phyloP scores from a whole-genome alignment of 176 grass and related monocot species.

The Pontederia paniculata region DNA sequence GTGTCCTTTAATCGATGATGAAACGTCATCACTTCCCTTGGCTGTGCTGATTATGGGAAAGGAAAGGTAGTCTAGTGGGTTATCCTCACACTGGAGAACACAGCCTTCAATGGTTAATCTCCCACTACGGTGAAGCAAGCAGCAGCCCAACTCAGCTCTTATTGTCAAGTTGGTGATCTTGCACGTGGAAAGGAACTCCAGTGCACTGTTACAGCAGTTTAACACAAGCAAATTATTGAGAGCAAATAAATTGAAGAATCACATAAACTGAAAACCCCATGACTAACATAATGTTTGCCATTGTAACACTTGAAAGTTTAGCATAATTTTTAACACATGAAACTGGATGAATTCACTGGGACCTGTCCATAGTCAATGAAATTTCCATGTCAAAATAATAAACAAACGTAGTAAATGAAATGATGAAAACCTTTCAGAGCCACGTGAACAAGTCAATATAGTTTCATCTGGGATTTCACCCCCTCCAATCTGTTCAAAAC shows the following conservation, averaged over 20 bases:
- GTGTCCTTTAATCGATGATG: slow-evolving; percentile 22
- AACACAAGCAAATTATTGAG: background rate
- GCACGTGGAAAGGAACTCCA: slow-evolving; percentile 88
- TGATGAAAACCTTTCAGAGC: slow-evolving; percentile 66
- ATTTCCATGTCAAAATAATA: background rate
- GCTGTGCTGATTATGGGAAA: slow-evolving; percentile 86
- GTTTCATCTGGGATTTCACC: slow-evolving; percentile 86
- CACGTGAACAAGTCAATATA: slow-evolving; percentile 74
- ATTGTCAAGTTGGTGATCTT: slow-evolving; percentile 83
- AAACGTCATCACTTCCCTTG: slow-evolving; percentile 22
- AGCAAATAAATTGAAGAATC: background rate
- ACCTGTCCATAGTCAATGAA: background rate
- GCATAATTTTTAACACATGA: too few species aligned
- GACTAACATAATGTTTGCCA: background rate
- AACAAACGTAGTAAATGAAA: slow-evolving; percentile 13
- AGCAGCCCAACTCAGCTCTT: slow-evolving; percentile 71
- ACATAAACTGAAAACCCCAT: background rate
- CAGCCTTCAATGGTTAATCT: slow-evolving; percentile 74
- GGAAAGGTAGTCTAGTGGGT: slow-evolving; percentile 83
- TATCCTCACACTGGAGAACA: slow-evolving; percentile 79
- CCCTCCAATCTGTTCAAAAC: slow-evolving; percentile 61
- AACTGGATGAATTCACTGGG: background rate
- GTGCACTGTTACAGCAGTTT: slow-evolving; percentile 27
- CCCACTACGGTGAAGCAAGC: slow-evolving; percentile 72
- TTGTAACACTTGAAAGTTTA: too few species aligned